These are phyloP conservation scores for Xerocomus potaroensis DNA, from an alignment of 768 basidiomycete species.

Conservation along the genomic window DNA sequence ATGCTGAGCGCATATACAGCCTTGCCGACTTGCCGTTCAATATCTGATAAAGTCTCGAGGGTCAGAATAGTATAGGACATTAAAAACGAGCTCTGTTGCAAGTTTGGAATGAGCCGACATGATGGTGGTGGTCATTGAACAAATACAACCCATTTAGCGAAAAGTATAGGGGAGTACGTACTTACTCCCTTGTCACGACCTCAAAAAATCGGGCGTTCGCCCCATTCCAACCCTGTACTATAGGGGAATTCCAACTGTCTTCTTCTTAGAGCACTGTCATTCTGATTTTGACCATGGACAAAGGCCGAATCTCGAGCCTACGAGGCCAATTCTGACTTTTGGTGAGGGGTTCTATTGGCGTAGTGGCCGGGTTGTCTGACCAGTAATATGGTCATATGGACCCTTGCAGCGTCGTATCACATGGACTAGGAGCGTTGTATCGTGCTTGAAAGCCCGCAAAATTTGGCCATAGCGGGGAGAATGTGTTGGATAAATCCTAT, in stretches of 20 bases:
- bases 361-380: too few relatives aligned
- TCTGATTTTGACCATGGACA: too few relatives aligned
- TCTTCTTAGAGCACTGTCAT: too few relatives aligned
- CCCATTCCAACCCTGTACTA: too few relatives aligned
- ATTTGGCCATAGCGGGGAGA: slow-evolving; percentile 35
- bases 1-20: background rate
- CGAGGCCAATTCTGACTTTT: too few relatives aligned
- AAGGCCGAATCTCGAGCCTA: background rate
- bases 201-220: too few relatives aligned
- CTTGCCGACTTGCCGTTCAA: background rate
- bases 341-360: too few relatives aligned
- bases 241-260: too few relatives aligned
- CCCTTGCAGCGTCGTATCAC: background rate
- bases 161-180: too few relatives aligned
- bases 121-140: background rate
- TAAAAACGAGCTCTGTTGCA: background rate
- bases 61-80: background rate
- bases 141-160: too few relatives aligned
- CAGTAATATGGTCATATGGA: background rate
- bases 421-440: slow-evolving; percentile 22
- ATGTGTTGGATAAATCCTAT: slow-evolving; percentile 42
- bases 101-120: background rate
- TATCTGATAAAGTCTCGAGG: slow-evolving; percentile 1
- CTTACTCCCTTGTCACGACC: too few relatives aligned
- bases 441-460: slow-evolving; percentile 38